These are phyloP conservation scores for Beta macrorhiza DNA, from an alignment of 179 eudicot genomes.

Conservation along the genomic window DNA sequence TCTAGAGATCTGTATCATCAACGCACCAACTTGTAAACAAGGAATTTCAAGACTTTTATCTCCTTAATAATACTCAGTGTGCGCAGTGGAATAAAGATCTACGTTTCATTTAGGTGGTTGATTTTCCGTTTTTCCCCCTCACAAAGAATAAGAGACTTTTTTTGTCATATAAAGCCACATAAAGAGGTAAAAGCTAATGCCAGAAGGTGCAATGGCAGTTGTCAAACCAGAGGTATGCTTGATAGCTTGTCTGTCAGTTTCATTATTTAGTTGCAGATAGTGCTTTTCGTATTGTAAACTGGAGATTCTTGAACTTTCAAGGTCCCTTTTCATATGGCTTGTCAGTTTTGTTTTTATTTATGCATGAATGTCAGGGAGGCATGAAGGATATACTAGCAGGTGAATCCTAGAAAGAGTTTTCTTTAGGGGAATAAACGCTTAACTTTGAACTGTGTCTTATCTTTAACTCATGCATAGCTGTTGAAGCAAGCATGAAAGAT, in stretches of 20 bases:
- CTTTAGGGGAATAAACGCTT: neutral
- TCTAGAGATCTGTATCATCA: neutral
- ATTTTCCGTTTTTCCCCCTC: neutral
- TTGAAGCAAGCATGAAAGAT: neutral
- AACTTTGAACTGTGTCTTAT: neutral
- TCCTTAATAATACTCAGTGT: neutral
- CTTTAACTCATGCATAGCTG: neutral
- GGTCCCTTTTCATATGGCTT: neutral
- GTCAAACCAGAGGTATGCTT: conserved; percentile 36
- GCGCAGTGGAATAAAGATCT: conserved; percentile 15
- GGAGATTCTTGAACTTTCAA: neutral
- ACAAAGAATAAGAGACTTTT: conserved; percentile 12
- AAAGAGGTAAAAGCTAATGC: conserved; percentile 23
- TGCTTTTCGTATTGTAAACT: neutral
- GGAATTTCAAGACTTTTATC: neutral
- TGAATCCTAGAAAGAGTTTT: neutral
- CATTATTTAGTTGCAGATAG: neutral
- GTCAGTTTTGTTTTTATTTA: too few relatives aligned
- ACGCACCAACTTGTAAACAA: neutral
- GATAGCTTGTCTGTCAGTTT: conserved; percentile 1
- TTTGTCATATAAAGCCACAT: neutral
- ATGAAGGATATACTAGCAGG: neutral
- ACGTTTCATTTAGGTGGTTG: neutral
- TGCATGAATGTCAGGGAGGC: neutral
- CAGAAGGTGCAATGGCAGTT: conserved; percentile 35